Percentiles rank a stretch among this genome's conserved stretches.
Conservation (phyloP, 2,329 filamentous ascomycete species). For the Blastomyces parvus region DNA sequence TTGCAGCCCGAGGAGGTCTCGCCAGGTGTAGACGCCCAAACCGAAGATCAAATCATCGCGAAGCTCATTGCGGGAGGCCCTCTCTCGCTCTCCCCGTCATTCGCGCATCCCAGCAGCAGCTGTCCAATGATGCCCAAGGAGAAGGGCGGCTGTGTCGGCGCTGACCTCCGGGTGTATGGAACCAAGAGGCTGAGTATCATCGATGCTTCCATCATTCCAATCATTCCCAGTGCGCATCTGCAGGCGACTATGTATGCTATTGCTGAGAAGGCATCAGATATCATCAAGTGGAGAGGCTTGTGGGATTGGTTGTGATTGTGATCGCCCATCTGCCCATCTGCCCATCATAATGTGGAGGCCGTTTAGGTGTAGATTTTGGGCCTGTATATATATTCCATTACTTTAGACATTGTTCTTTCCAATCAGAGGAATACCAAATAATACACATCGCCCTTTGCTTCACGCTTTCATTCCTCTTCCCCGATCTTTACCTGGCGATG, state of each 20-base stretch:
- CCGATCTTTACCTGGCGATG: not conserved
- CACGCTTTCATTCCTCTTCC: not conserved
- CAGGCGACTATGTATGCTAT: slow-evolving; percentile 31
- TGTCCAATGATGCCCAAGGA: slow-evolving; percentile 27
- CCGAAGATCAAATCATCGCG: slow-evolving; percentile 14
- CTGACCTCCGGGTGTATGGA: slow-evolving; percentile 25
- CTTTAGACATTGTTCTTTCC: not conserved
- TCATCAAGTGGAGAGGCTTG: slow-evolving; percentile 16
- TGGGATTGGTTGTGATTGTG: not conserved
- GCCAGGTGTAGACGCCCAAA: slow-evolving; percentile 13
- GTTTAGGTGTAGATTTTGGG: not conserved
- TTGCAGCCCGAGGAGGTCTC: slow-evolving; percentile 11
- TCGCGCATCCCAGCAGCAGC: slow-evolving; percentile 24
- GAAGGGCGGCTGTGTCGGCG: slow-evolving; percentile 26
- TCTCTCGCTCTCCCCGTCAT: slow-evolving; percentile 8
- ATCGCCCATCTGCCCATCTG: no score
- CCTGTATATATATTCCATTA: not conserved
- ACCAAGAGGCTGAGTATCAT: slow-evolving; percentile 26
- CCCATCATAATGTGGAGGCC: not conserved
- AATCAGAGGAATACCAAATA: not conserved
- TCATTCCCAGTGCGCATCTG: slow-evolving; percentile 30
- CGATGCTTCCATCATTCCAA: slow-evolving; percentile 29
- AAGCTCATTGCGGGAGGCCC: slow-evolving; percentile 3
- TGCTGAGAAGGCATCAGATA: slow-evolving; percentile 26
- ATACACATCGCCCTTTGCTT: not conserved